These are phyloP conservation scores for Colletotrichum lentis DNA, from an alignment of 2,329 filamentous ascomycete species.

Conservation along the genomic window DNA sequence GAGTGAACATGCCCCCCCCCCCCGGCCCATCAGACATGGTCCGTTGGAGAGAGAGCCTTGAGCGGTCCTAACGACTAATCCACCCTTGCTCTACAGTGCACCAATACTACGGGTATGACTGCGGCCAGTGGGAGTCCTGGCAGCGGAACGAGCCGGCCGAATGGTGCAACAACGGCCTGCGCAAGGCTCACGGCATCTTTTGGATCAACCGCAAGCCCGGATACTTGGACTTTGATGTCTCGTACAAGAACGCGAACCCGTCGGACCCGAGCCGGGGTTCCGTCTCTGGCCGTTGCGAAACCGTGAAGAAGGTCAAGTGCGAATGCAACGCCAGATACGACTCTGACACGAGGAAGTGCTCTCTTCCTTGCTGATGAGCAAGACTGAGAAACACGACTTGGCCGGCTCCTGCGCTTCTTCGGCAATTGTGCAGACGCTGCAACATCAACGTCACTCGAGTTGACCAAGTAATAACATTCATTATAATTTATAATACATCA, in stretches of 20 bases:
- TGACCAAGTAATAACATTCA: too few relatives aligned
- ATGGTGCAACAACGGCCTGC: slow-evolving; percentile 16
- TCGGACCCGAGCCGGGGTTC: slow-evolving; percentile 10
- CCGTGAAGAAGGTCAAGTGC: slow-evolving; percentile 2
- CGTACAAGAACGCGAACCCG: too few relatives aligned
- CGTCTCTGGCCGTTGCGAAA: not conserved
- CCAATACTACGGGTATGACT: slow-evolving; percentile 17
- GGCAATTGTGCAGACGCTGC: too few relatives aligned
- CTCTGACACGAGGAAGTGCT: slow-evolving; percentile 12
- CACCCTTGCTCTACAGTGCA: not conserved
- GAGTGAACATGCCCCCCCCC: not conserved
- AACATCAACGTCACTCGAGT: too few relatives aligned
- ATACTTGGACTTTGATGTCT: not conserved
- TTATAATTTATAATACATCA: too few relatives aligned
- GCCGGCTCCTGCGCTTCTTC: too few relatives aligned
- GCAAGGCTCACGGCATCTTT: slow-evolving; percentile 10
- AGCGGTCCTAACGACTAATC: not conserved
- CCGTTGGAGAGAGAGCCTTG: too few relatives aligned
- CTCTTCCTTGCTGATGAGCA: not conserved
- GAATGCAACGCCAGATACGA: slow-evolving; percentile 12
- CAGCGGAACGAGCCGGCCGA: slow-evolving; percentile 7
- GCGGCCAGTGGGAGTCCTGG: slow-evolving; percentile 22
- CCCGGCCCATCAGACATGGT: too few relatives aligned
- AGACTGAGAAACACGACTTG: too few relatives aligned
- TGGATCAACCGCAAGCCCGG: slow-evolving; percentile 20